phyloP scores from a whole-genome alignment of 768 basidiomycete genomes.

The Rhodotorula kratochvilovae region DNA sequence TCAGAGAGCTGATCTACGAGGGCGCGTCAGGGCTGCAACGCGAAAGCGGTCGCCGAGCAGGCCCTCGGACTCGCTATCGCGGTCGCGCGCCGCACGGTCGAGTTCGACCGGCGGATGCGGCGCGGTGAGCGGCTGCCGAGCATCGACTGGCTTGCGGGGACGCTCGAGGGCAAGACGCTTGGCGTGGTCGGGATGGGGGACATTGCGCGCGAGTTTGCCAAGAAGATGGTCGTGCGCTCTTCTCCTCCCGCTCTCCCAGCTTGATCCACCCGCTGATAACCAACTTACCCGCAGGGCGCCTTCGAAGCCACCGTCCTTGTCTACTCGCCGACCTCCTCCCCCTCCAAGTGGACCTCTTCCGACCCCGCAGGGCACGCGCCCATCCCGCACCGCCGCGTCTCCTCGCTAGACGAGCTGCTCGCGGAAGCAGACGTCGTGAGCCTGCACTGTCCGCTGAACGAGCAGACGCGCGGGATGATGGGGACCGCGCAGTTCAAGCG shows the following conservation, averaged over 20 bases:
- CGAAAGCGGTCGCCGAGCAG: conserved; percentile 14
- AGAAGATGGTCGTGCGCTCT: conserved; percentile 67
- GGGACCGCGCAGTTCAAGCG: conserved; percentile 29
- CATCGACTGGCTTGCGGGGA: conserved; percentile 6
- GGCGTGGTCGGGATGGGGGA: conserved; percentile 51
- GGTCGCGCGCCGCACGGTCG: not conserved
- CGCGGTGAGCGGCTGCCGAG: conserved; percentile 2
- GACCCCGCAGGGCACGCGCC: conserved; percentile 54
- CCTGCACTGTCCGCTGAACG: conserved; percentile 72
- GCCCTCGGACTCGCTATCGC: conserved; percentile 9
- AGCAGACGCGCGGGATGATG: conserved; percentile 52
- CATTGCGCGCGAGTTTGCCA: conserved; percentile 56
- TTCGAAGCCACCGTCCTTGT: conserved; percentile 60
- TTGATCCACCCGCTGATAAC: conserved; percentile 58
- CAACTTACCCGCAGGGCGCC: conserved; percentile 48
- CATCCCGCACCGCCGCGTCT: conserved; percentile 51
- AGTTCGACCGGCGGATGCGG: conserved; percentile 18
- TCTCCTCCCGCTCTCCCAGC: conserved; percentile 67
- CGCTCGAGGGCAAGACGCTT: conserved; percentile 52
- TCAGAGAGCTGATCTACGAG: no score
- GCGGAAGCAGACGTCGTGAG: conserved; percentile 73
- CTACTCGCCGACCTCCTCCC: conserved; percentile 63
- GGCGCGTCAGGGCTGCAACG: conserved; percentile 19
- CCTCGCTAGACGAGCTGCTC: conserved; percentile 60
- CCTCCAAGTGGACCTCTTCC: conserved; percentile 54